These are phyloP conservation scores for Mucor sp. DNA, from an alignment of 371 early-diverging fungal species.

Conservation along the genomic window DNA sequence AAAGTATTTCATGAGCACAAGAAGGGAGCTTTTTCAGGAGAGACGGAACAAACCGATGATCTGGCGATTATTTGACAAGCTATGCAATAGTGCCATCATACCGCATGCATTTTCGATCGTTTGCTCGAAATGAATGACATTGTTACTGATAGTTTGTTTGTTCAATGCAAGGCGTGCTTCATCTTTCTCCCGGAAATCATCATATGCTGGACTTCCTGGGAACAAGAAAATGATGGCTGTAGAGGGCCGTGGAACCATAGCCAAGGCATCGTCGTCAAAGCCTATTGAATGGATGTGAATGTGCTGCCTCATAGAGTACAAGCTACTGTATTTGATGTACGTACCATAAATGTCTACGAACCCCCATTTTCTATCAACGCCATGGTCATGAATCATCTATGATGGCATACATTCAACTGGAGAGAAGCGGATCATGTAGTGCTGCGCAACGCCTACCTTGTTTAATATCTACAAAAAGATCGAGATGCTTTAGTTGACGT, in stretches of 20 bases:
- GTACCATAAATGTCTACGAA: slow-evolving; percentile 67
- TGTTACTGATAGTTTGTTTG: slow-evolving; percentile 55
- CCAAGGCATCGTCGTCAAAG: slow-evolving; percentile 78
- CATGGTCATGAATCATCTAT: slow-evolving; percentile 60
- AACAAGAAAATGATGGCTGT: slow-evolving; percentile 82
- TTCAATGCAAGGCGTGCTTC: slow-evolving; percentile 45
- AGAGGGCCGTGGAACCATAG: slow-evolving; percentile 79
- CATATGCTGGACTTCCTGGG: slow-evolving; percentile 64
- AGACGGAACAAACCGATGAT: slow-evolving; percentile 28
- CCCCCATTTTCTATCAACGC: slow-evolving; percentile 49
- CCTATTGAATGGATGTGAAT: slow-evolving; percentile 30
- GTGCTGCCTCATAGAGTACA: not conserved
- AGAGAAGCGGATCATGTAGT: not conserved
- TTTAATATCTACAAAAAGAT: slow-evolving; percentile 57
- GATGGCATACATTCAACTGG: not conserved
- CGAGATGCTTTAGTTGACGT: not conserved
- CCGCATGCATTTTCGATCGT: slow-evolving; percentile 94
- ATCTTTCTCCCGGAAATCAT: slow-evolving; percentile 56
- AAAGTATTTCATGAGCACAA: not conserved
- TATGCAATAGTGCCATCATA: slow-evolving; percentile 80
- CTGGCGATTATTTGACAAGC: slow-evolving; percentile 66
- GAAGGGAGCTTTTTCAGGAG: not conserved
- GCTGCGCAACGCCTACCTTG: slow-evolving; percentile 42
- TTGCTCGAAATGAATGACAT: slow-evolving; percentile 79
- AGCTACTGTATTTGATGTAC: not conserved